Conservation (phyloP, 441 rosid genomes). For the Jatropha podagrica region DNA sequence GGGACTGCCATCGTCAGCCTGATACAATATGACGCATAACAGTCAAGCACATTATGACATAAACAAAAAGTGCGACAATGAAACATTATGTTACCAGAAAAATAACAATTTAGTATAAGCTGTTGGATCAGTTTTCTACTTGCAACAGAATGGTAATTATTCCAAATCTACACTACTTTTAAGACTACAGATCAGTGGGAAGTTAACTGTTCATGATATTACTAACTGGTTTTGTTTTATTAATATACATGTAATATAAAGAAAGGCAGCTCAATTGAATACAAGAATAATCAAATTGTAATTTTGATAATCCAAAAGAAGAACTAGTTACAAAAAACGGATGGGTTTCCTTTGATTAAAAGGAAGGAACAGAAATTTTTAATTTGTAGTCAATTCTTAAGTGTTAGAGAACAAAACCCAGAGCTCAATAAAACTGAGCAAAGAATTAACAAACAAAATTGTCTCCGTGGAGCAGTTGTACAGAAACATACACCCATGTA, state of each 20-base stretch:
- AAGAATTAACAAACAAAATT: background rate
- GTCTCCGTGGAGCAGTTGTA: background rate
- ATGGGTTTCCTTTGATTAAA: background rate
- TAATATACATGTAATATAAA: background rate
- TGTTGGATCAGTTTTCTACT: background rate
- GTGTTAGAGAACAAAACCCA: background rate
- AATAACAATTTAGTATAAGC: background rate
- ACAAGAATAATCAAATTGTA: background rate
- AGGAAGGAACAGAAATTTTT: background rate
- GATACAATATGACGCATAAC: background rate
- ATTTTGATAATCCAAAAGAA: background rate
- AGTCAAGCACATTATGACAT: background rate
- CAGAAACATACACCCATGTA: background rate
- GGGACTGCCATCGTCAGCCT: constrained; percentile 51
- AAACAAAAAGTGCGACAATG: background rate
- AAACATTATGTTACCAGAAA: background rate
- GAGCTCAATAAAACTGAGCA: background rate
- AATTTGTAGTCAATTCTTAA: background rate
- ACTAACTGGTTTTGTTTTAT: background rate
- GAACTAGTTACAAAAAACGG: background rate
- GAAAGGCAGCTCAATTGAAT: background rate
- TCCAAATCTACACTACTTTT: background rate
- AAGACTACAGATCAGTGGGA: background rate
- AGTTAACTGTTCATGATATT: background rate
- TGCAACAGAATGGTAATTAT: too few relatives aligned